Conservation (phyloP, 768 basidiomycete genomes). For the Mycena capillaripes region DNA sequence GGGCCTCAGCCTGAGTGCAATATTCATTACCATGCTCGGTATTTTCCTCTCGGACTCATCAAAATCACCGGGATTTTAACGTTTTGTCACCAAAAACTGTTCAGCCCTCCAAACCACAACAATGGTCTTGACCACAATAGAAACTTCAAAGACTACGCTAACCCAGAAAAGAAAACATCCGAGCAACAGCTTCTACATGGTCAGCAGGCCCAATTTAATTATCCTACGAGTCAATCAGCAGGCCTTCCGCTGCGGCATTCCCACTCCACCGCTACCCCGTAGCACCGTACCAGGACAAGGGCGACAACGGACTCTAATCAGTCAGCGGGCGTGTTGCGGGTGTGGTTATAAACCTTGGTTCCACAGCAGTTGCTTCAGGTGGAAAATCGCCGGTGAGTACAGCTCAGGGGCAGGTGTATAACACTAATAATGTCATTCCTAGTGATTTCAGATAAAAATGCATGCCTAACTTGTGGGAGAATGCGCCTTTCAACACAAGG, state of each 20-base stretch:
- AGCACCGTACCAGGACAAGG: not conserved
- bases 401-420: not conserved
- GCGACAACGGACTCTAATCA: not conserved
- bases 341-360: not conserved
- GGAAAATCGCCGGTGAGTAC: not conserved
- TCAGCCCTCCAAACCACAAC: not conserved
- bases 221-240: not conserved
- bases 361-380: not conserved
- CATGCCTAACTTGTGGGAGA: too few relatives aligned
- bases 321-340: not conserved
- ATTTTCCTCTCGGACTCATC: too few relatives aligned
- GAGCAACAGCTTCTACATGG: not conserved
- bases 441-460: too few relatives aligned
- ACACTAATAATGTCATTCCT: not conserved
- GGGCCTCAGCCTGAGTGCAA: too few relatives aligned
- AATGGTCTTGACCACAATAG: not conserved
- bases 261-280: not conserved
- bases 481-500: too few relatives aligned
- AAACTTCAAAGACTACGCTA: too few relatives aligned
- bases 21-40: too few relatives aligned
- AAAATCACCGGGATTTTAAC: too few relatives aligned
- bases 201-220: conserved; percentile 7
- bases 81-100: too few relatives aligned
- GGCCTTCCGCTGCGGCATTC: not conserved
- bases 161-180: not conserved